phyloP scores from a whole-genome alignment of 129 eudicot species.

The Artemisia annua region DNA sequence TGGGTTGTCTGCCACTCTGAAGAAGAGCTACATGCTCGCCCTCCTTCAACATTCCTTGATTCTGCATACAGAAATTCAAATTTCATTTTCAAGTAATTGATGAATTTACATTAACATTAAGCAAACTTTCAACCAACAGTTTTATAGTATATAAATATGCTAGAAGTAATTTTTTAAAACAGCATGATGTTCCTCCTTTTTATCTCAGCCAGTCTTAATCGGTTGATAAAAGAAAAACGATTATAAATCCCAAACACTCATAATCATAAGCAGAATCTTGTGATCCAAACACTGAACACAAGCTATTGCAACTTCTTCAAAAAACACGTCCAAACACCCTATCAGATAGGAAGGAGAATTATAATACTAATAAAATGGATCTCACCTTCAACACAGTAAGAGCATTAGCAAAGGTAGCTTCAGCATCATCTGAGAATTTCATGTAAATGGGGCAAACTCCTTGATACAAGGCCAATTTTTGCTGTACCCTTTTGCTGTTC shows the following conservation, averaged over 20 bases:
- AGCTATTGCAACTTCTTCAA: neutral
- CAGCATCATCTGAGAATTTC: conserved; percentile 86
- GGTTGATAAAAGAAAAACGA: no score
- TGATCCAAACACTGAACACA: no score
- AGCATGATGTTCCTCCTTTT: neutral
- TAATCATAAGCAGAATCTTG: no score
- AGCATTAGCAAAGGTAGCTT: conserved; percentile 78
- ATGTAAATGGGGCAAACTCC: conserved; percentile 93
- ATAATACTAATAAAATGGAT: neutral
- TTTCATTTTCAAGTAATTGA: conserved; percentile 10
- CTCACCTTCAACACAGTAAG: conserved; percentile 64
- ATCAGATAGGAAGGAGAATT: neutral
- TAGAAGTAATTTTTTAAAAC: neutral
- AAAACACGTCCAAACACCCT: neutral
- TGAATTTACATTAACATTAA: neutral
- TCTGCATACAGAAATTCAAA: conserved; percentile 38
- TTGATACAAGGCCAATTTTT: conserved; percentile 91
- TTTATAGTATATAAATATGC: neutral
- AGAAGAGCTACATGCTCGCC: conserved; percentile 95
- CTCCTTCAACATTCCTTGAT: conserved; percentile 95
- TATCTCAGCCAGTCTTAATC: neutral
- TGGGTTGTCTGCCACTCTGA: conserved; percentile 91
- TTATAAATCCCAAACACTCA: no score
- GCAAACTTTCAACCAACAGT: neutral
- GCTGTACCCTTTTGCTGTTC: conserved; percentile 88